phyloP scores from a whole-genome alignment of 768 basidiomycete genomes.

The Leccinum aurantiacum region DNA sequence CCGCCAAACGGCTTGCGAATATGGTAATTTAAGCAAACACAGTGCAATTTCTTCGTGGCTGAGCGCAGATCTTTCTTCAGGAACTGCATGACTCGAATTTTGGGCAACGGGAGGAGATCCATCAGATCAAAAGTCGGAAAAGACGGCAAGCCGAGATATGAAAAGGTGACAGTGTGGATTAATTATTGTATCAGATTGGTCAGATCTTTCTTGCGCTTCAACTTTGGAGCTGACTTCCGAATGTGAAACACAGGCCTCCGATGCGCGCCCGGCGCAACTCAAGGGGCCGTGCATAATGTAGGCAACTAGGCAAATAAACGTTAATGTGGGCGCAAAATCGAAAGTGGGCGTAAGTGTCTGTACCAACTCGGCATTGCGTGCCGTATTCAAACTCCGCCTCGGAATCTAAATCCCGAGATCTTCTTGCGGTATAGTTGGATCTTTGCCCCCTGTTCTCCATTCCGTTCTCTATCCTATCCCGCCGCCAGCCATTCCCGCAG shows the following conservation, averaged over 20 bases:
- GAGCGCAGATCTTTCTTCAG: conserved; percentile 34
- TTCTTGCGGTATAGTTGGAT: not conserved
- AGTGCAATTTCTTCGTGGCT: conserved; percentile 1
- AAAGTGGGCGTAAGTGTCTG: not conserved
- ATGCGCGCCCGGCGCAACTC: not conserved
- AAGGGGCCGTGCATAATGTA: too few species aligned
- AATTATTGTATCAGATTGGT: conserved; percentile 6
- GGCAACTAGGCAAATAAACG: too few species aligned
- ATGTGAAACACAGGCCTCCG: not conserved
- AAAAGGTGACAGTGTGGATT: not conserved
- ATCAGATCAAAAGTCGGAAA: conserved; percentile 56
- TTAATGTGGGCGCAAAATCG: too few species aligned
- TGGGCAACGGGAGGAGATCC: conserved; percentile 83
- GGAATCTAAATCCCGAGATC: conserved; percentile 16
- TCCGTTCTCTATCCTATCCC: not conserved
- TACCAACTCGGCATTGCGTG: conserved; percentile 11
- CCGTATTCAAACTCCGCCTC: conserved; percentile 21
- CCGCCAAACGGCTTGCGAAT: conserved; percentile 88
- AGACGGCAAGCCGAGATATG: conserved; percentile 11
- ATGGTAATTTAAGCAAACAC: conserved; percentile 58
- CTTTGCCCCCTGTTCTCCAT: conserved; percentile 22
- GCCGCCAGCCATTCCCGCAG: conserved; percentile 5
- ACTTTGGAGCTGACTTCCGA: not conserved
- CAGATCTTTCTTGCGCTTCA: conserved; percentile 7
- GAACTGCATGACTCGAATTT: conserved; percentile 88